A percentile compares a stretch with the other conserved stretches of the same genome.
These are phyloP conservation scores for Heritiera fomes DNA, from an alignment of 345 rosid species.

Conservation along the genomic window DNA sequence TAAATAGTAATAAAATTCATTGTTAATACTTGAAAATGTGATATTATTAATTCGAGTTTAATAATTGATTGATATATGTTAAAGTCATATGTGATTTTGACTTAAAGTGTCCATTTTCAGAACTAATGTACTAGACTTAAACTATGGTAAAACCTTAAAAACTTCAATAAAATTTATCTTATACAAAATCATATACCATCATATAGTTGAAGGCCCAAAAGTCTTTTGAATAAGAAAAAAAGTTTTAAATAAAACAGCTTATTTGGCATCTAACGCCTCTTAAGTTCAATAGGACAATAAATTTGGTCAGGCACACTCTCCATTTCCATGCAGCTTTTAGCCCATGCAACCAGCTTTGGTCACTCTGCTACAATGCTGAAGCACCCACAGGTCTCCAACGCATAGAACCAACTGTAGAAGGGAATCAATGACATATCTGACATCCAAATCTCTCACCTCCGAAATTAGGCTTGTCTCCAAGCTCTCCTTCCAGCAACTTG, in stretches of 20 bases:
- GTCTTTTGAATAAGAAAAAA: background rate
- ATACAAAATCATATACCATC: no score
- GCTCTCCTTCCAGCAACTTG: slow-evolving; percentile 16
- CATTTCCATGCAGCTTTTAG: slow-evolving; percentile 35
- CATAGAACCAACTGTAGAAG: no score
- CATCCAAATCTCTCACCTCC: slow-evolving; percentile 10
- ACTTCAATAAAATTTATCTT: no score
- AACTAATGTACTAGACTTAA: no score
- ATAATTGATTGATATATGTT: no score
- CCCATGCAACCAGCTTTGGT: slow-evolving; percentile 34
- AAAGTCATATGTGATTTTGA: no score
- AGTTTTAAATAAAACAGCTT: background rate
- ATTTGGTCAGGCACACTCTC: slow-evolving; percentile 33
- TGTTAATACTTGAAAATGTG: no score
- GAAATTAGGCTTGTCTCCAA: slow-evolving; percentile 13
- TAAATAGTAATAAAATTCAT: no score
- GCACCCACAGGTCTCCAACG: background rate
- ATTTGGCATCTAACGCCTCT: slow-evolving; percentile 14
- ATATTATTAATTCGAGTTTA: no score
- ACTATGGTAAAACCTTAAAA: no score
- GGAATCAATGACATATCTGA: background rate
- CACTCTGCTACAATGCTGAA: slow-evolving; percentile 7
- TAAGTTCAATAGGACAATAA: slow-evolving; percentile 10
- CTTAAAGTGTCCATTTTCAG: no score
- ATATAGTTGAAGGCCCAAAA: background rate